Conservation (phyloP, 192 early-diverging fungal genomes). For the Podila verticillata region DNA sequence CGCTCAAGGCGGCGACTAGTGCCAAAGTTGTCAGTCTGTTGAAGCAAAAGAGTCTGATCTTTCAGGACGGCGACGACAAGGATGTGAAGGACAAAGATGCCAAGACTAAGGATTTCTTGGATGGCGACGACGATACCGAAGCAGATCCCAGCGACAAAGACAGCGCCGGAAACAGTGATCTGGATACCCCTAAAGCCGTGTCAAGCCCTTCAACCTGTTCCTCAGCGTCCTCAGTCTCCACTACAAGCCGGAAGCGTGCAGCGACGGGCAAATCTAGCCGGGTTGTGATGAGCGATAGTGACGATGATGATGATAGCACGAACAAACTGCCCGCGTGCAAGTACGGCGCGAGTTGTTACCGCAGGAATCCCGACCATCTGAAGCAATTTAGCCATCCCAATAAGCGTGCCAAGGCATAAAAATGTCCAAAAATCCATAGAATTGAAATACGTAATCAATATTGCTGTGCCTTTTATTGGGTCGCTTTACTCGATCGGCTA, state of each 20-base stretch:
- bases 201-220: background rate
- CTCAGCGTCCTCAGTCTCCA: background rate
- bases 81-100: background rate
- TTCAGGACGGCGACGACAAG: slow-evolving; percentile 9
- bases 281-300: background rate
- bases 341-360: slow-evolving; percentile 40
- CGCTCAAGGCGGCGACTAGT: slow-evolving; percentile 28
- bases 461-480: too few species aligned
- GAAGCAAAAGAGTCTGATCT: slow-evolving; percentile 46
- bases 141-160: background rate
- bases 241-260: slow-evolving; percentile 8
- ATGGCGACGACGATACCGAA: slow-evolving; percentile 1
- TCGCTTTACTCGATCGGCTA: too few species aligned
- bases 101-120: background rate
- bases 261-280: background rate
- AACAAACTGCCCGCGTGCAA: slow-evolving; percentile 16
- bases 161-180: background rate
- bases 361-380: slow-evolving; percentile 42
- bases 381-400: slow-evolving; percentile 35
- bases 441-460: too few species aligned
- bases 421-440: too few species aligned
- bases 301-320: background rate
- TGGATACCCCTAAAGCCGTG: background rate
- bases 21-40: slow-evolving; percentile 41
- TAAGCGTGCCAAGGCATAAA: slow-evolving; percentile 2